A percentile compares a stretch with the other conserved stretches of the same genome.
These are phyloP conservation scores for Linum trigynum DNA, from an alignment of 345 rosid genomes.

Conservation along the genomic window DNA sequence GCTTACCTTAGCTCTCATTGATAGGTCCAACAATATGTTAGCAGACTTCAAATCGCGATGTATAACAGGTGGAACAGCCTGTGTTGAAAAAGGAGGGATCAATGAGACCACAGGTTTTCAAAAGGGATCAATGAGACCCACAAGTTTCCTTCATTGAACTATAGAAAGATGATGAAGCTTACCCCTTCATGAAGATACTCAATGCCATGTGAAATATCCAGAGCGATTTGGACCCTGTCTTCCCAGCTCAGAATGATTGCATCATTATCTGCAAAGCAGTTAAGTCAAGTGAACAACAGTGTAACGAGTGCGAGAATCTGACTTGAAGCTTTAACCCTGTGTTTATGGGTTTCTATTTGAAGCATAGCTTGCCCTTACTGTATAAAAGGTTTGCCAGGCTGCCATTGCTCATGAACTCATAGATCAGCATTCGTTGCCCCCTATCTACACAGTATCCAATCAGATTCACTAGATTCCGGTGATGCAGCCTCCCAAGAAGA, in stretches of 20 bases:
- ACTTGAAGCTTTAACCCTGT: background rate
- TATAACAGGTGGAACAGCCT: constrained; percentile 91
- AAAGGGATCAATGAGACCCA: background rate
- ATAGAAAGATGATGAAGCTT: constrained; percentile 13
- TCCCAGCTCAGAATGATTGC: constrained; percentile 54
- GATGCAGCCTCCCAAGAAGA: constrained; percentile 88
- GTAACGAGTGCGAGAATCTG: background rate
- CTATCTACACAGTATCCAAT: constrained; percentile 81
- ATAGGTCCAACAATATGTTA: constrained; percentile 70
- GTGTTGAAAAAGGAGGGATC: constrained; percentile 9
- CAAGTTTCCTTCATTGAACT: background rate
- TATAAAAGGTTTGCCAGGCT: constrained; percentile 75
- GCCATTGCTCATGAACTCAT: constrained; percentile 97
- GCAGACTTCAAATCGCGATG: constrained; percentile 97
- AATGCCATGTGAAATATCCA: constrained; percentile 84
- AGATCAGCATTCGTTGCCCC: constrained; percentile 67
- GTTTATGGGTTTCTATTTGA: background rate
- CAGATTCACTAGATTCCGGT: constrained; percentile 90
- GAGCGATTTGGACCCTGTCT: constrained; percentile 74
- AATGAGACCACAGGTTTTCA: too few relatives aligned
- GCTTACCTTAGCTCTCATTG: constrained; percentile 84
- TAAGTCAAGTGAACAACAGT: background rate
- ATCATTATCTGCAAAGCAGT: constrained; percentile 32
- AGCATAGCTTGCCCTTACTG: constrained; percentile 35
- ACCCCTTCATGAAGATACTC: constrained; percentile 97